These are phyloP conservation scores for Aspergillus candidus DNA, from an alignment of 2,329 filamentous ascomycete species.

Conservation along the genomic window DNA sequence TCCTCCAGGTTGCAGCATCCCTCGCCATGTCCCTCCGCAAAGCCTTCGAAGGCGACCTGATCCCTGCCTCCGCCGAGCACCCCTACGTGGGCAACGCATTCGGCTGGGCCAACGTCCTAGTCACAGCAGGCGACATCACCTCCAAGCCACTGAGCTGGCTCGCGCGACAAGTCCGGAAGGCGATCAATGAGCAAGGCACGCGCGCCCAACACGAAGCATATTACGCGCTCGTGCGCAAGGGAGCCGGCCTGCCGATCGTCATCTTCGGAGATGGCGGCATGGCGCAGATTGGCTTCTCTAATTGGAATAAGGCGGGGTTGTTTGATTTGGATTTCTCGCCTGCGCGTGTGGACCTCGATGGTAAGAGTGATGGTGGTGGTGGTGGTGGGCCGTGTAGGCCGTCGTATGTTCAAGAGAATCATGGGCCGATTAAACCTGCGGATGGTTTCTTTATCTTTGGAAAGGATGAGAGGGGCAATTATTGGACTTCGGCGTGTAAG, in stretches of 20 bases:
- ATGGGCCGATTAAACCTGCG: constrained; percentile 12
- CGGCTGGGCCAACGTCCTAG: constrained; percentile 13
- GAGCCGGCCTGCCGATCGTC: constrained; percentile 8
- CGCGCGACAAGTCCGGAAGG: constrained; percentile 9
- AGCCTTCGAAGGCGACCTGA: constrained; percentile 12
- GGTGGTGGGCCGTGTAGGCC: constrained; percentile 5
- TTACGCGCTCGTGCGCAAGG: constrained; percentile 8
- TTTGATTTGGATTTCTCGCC: constrained; percentile 12
- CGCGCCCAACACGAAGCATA: constrained; percentile 13
- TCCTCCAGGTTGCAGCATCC: not conserved
- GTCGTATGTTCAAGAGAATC: constrained; percentile 13
- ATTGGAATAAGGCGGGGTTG: constrained; percentile 11
- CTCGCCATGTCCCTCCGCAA: constrained; percentile 16
- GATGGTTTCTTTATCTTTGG: constrained; percentile 13
- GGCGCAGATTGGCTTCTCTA: constrained; percentile 12
- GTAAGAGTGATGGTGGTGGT: not conserved
- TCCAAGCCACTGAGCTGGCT: constrained; percentile 13
- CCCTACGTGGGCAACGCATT: constrained; percentile 15
- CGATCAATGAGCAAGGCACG: constrained; percentile 14
- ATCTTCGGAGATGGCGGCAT: constrained; percentile 10
- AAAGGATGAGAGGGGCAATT: constrained; percentile 13
- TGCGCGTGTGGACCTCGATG: not conserved
- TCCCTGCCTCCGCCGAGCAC: constrained; percentile 8
- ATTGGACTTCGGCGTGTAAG: constrained; percentile 14
- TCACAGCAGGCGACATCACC: constrained; percentile 7